Evolutionary conservation across 129 eudicot species (phyloP).

Genomic region (Saussurea involucrata): DNA sequence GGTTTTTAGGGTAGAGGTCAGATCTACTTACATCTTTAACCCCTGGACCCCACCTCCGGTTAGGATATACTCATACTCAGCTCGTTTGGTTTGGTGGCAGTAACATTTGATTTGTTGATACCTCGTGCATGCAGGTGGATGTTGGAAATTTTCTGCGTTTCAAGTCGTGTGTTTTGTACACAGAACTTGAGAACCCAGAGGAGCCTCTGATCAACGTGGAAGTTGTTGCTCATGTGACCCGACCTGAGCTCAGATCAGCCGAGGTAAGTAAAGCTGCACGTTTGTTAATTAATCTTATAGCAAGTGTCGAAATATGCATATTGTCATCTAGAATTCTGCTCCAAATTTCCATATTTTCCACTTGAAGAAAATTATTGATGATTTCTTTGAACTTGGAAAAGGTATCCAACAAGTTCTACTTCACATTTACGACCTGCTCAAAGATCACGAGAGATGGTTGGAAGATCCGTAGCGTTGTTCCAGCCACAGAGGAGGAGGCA

Average conservation of each 20-base stretch:
- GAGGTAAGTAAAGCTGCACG: conserved; percentile 49
- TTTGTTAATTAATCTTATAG: neutral
- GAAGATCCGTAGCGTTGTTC: conserved; percentile 74
- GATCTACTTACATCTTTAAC: neutral
- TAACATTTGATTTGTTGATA: conserved; percentile 18
- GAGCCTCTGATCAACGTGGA: conserved; percentile 81
- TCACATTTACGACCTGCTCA: conserved; percentile 65
- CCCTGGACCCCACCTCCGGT: neutral
- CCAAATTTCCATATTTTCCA: neutral
- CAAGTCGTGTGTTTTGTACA: conserved; percentile 84
- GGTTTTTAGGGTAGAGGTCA: neutral
- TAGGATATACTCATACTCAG: neutral
- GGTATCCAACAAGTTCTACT: conserved; percentile 98
- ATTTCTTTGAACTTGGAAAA: conserved; percentile 19
- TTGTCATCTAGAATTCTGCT: neutral
- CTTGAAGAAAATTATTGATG: neutral
- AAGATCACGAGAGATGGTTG: conserved; percentile 32
- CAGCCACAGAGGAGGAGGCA: conserved; percentile 95
- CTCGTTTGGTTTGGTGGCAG: neutral
- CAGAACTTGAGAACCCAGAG: conserved; percentile 71
- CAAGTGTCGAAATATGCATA: neutral
- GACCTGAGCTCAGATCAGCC: conserved; percentile 82
- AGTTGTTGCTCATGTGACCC: conserved; percentile 94
- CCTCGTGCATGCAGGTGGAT: conserved; percentile 56
- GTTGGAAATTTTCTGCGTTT: conserved; percentile 93